Evolutionary conservation across 2,329 filamentous ascomycete species (phyloP), one percentile per base, ranked within the genome.

Genomic region (Talaromyces islandicus): DNA sequence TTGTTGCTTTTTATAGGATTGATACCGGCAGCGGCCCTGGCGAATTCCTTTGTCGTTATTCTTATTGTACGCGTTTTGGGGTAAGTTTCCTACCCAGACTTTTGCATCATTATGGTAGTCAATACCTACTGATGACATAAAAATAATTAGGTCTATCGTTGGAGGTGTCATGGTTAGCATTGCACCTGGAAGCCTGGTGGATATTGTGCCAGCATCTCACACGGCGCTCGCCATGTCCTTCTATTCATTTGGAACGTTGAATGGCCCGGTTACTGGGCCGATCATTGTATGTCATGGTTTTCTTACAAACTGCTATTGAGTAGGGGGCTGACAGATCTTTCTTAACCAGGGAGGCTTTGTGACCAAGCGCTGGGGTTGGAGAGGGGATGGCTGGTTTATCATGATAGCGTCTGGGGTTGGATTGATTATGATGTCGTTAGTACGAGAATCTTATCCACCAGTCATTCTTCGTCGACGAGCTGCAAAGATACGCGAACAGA

Each of bases 321-420:
- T 2, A 7, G 6, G n/a, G n/a, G 9, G 35, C 35, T 38, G 9
- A 38, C 35, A n/a, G 14, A n/a, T n/a, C 4, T 38, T 38, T 9
- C 30, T 5, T 14, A 17, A 32, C 25, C 80, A 12, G 83, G 84
- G 0, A 82, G 87, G 0, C 67, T 90, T 68, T 54, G 60, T 69
- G 1, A 67, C 61, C 29, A 61, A 68, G 38, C 66, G 67, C 62
- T 77, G 92, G 3, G 90, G 89, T 2, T 95, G 91, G 91, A 77
- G 90, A 30, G 94, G 90, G 89, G 86, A 85, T 17, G 88, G 88
- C 68, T 94, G 89, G 88, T 78, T 92, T 7, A 82, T 88, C 11
- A 73, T 91, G 65, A 91, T 92, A 58, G 80, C 88, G 6, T 81
- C 83, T 0, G 88, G 83, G 0, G 78, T 80, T 0, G 84, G 83